Evolutionary conservation across 1,284 basidiomycete species (phyloP), one percentile per base, ranked within the genome.

Genomic region (Ustilago nuda): DNA sequence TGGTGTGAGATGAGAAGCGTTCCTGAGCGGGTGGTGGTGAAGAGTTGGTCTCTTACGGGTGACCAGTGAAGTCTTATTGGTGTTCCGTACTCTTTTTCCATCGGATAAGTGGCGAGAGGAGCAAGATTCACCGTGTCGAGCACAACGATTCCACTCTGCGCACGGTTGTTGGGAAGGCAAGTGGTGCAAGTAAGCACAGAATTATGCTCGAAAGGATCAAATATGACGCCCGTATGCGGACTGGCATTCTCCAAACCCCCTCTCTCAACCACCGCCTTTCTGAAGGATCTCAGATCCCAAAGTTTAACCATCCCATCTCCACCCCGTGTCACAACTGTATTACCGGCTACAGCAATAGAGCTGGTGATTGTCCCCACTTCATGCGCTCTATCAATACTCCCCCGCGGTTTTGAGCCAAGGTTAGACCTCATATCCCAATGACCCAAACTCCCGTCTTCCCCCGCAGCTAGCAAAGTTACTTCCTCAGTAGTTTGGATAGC

Each of bases 231-330:
- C 27, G 95, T 95, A 78, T 93, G 91, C 5, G 93, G 92, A 87
- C 98, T 97, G 54, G 93, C 87, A 23, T 92, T 93, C n/a, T 89
- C 89, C 41, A 95, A 87, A 46, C 89, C 90, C 13, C 88, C 86
- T n/a, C 89, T 86, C 12, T 84, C 89, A 3, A 89, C 90, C 23
- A 98, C 84, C 0, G 97, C 94, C 84, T 92, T 93, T 85, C 93
- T 94, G 88, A 98, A 92, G 5, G 90, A 89, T 65, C 94, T 91
- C 30, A 94, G 87, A 85, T 99, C 96, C 96, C 97, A 99, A 48
- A 98, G 45, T 87, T 98, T 99, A 57, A 98, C 92, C 0, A 94
- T 95, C 81, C 94, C 92, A 87, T 99, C 97, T 27, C 95, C 94
- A 75, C 97, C 89, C 3, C 93, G 94, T 2, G 74, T 75, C 52